phyloP scores from a whole-genome alignment of 345 rosid genomes.

The Garcia nutans region DNA sequence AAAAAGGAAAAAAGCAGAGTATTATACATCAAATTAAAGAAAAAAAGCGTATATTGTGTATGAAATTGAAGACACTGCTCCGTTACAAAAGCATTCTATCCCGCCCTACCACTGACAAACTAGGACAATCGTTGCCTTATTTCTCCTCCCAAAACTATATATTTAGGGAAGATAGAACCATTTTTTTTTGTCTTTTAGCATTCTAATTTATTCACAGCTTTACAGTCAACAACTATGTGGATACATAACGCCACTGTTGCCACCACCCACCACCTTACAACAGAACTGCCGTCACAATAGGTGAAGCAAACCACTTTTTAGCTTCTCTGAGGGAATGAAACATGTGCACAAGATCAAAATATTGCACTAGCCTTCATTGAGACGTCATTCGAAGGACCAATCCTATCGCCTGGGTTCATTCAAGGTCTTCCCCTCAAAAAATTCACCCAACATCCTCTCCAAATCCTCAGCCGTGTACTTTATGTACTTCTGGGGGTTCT shows the following conservation, averaged over 20 bases:
- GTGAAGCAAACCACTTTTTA: neutral
- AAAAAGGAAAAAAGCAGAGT: too few relatives aligned
- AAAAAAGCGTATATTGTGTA: too few relatives aligned
- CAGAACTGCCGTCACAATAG: neutral
- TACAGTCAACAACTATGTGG: neutral
- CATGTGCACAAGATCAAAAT: neutral
- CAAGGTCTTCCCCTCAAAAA: slow-evolving; percentile 81
- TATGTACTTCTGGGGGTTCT: slow-evolving; percentile 77
- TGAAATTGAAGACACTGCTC: neutral
- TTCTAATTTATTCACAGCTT: slow-evolving; percentile 4
- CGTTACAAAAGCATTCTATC: neutral
- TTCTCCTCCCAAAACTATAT: neutral
- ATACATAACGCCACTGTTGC: neutral
- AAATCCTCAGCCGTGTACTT: slow-evolving; percentile 86
- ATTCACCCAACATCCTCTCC: slow-evolving; percentile 86
- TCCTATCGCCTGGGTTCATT: slow-evolving; percentile 68
- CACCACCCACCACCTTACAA: neutral
- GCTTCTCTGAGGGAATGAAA: neutral
- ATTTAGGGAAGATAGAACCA: neutral
- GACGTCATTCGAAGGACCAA: neutral
- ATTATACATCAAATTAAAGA: too few relatives aligned
- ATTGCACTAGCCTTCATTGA: neutral
- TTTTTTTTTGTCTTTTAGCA: neutral
- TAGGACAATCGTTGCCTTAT: neutral
- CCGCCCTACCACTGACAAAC: neutral